Evolutionary conservation across 2,329 filamentous ascomycete genomes (phyloP).

Genomic region (Parastagonospora avenae): DNA sequence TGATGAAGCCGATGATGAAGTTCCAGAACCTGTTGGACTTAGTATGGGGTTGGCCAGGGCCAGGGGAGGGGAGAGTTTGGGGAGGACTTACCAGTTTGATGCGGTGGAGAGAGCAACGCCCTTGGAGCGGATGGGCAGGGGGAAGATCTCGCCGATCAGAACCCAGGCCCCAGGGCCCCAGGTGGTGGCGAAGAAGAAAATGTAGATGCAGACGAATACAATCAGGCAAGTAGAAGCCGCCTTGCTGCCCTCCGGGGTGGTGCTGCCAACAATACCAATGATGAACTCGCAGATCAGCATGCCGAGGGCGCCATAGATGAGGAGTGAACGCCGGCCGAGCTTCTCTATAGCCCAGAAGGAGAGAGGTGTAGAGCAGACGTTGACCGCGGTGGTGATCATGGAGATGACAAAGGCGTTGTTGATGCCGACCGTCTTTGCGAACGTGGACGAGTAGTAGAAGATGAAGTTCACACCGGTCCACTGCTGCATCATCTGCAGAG

Average conservation of each 20-base stretch:
- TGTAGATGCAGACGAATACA: constrained; percentile 88
- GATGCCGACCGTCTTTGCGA: constrained; percentile 71
- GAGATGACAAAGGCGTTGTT: constrained; percentile 80
- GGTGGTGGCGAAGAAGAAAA: constrained; percentile 89
- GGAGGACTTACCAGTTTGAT: constrained; percentile 64
- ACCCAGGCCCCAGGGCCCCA: constrained; percentile 78
- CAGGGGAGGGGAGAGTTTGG: background rate
- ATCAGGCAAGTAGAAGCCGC: constrained; percentile 65
- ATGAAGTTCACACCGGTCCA: constrained; percentile 85
- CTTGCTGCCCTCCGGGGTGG: constrained; percentile 50
- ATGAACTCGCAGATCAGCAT: constrained; percentile 90
- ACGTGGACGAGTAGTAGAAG: constrained; percentile 18
- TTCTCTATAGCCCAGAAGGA: constrained; percentile 87
- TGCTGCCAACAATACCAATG: constrained; percentile 69
- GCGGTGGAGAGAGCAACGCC: constrained; percentile 87
- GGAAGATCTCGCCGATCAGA: constrained; percentile 89
- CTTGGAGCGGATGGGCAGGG: constrained; percentile 83
- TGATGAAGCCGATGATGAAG: constrained; percentile 60
- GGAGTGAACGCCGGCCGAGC: constrained; percentile 78
- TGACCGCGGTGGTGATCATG: constrained; percentile 85
- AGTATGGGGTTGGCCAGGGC: background rate
- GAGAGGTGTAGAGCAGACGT: constrained; percentile 81
- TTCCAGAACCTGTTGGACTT: constrained; percentile 72
- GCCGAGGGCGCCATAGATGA: constrained; percentile 77
- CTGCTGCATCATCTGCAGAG: constrained; percentile 58